Evolutionary conservation across 2,329 filamentous ascomycete genomes (phyloP).

Genomic region (Alternaria solani): DNA sequence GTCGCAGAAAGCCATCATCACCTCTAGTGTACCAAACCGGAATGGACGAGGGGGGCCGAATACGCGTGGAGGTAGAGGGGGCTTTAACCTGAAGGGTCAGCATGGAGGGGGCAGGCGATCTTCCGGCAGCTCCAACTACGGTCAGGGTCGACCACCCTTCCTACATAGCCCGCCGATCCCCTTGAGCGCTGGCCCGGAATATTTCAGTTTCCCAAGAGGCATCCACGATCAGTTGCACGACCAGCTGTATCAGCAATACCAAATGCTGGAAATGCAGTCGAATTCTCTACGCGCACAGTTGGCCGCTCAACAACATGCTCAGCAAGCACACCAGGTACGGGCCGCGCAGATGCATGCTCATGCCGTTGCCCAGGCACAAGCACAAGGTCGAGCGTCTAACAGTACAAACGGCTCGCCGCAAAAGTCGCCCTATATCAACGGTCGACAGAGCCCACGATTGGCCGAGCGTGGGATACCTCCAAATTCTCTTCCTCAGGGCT

Average conservation of each 20-base stretch:
- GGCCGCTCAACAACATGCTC: constrained; percentile 47
- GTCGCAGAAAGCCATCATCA: constrained; percentile 64
- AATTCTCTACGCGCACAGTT: constrained; percentile 48
- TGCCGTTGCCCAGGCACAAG: constrained; percentile 49
- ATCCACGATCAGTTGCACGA: constrained; percentile 57
- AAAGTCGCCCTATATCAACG: constrained; percentile 46
- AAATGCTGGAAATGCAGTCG: constrained; percentile 55
- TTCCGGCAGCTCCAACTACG: constrained; percentile 63
- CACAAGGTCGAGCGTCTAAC: constrained; percentile 43
- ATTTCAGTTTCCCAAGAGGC: constrained; percentile 53
- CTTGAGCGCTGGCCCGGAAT: constrained; percentile 50
- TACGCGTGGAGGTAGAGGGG: constrained; percentile 56
- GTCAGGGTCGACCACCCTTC: constrained; percentile 49
- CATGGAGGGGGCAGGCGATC: constrained; percentile 59
- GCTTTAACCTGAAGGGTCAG: constrained; percentile 60
- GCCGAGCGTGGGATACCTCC: constrained; percentile 40
- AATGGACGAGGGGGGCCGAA: constrained; percentile 56
- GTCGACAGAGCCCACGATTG: constrained; percentile 43
- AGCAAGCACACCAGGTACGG: constrained; percentile 50
- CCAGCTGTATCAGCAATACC: constrained; percentile 59
- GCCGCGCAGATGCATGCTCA: constrained; percentile 49
- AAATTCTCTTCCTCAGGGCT: constrained; percentile 49
- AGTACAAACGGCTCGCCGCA: constrained; percentile 53
- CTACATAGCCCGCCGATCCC: constrained; percentile 55
- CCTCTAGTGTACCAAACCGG: constrained; percentile 58